Percentiles rank a stretch among this genome's conserved stretches.
phyloP scores from a whole-genome alignment of 176 grass and related monocot species.

The bread wheat (Triticum aestivum) region DNA sequence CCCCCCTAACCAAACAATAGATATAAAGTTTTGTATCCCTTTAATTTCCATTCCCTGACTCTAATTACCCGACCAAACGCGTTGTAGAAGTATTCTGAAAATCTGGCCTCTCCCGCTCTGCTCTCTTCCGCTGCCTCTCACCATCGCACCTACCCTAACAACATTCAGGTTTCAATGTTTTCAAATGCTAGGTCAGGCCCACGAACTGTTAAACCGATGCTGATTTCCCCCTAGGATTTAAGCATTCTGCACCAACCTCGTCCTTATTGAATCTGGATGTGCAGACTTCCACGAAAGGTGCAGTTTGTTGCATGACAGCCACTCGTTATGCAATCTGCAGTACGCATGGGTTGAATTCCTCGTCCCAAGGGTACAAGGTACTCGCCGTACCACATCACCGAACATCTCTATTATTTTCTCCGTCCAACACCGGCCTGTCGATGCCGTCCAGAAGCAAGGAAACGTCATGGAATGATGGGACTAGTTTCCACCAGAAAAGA shows the following conservation, averaged over 20 bases:
- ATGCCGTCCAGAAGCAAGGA: neutral
- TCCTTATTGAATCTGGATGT: neutral
- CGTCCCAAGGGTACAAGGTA: neutral
- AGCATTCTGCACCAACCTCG: neutral
- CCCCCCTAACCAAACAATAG: too few species aligned
- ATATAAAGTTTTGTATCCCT: too few species aligned
- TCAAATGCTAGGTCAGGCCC: neutral
- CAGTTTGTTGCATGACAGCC: constrained; percentile 3
- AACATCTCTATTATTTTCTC: neutral
- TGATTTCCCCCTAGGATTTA: neutral
- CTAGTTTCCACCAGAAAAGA: neutral
- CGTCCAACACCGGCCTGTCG: neutral
- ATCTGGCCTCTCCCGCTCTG: too few species aligned
- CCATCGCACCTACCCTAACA: too few species aligned
- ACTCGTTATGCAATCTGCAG: neutral
- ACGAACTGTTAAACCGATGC: neutral
- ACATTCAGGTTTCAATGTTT: too few species aligned
- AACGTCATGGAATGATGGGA: neutral
- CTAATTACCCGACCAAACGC: too few species aligned
- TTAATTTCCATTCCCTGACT: too few species aligned
- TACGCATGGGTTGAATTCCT: neutral
- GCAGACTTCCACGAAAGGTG: constrained; percentile 6
- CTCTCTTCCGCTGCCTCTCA: too few species aligned
- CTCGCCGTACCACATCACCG: neutral
- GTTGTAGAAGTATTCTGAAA: too few species aligned